Evolutionary conservation across 768 basidiomycete genomes (phyloP), one percentile per base, ranked within the genome.

Genomic region (Kwoniella dejecticola): DNA sequence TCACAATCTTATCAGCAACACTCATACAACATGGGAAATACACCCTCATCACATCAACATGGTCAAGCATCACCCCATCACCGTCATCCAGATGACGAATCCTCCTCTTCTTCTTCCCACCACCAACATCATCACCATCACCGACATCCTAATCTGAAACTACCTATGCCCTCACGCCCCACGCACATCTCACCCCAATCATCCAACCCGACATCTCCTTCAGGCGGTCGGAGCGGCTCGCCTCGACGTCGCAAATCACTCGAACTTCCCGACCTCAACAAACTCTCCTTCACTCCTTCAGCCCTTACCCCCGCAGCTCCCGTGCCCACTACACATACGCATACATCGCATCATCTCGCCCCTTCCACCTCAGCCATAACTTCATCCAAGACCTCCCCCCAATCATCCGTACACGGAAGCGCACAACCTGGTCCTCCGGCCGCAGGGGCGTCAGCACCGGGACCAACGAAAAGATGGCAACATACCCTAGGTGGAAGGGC

Each of bases 241-340:
- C 77, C 77, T 3, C 61, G 77, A 42, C 60, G 77, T 17, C 55
- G 77, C 12, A 78, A 78, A 66, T 77, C 75, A n/a, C 66, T 78
- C 21, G 77, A 78, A 63, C 57, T 78, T 26, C 77, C 77, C 2
- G 77, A 78, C 58, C 58, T 78, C n/a, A 78, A 78, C 48, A 74
- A 70, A 50, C 52, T 78, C n/a, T 65, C 67, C 11, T 75, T 78
- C 48, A 78, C 77, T 3, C 75, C 72, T 12, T 55, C 60, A 2
- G 60, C 67, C 13, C 70, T 78, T 40, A 78, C 77, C 1, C 75
- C 72, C 1, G 70, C 70, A 12, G 67, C 70, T 5, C 71, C 69
- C 1, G 69, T 70, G 29, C 58, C 69, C 2, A 68, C 69, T 12
- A 67, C 57, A 24, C 64, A 71, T 12, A 70, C 70, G 10, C 58